These are phyloP conservation scores for Polygonum maritimum DNA, from an alignment of 148 eudicot species.

Conservation along the genomic window DNA sequence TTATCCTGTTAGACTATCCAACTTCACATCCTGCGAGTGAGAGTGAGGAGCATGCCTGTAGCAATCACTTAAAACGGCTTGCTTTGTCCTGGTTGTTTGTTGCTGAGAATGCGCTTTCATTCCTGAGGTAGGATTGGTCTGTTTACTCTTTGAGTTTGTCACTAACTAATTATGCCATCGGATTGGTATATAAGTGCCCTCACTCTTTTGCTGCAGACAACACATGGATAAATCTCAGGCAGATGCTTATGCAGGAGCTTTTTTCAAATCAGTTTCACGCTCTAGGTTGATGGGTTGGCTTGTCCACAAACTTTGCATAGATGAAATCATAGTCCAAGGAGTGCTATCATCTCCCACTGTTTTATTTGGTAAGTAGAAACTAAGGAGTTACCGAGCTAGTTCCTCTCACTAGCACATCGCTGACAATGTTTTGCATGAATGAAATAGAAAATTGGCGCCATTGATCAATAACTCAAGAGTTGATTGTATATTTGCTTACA, in stretches of 20 bases:
- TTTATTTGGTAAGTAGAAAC: slow-evolving; percentile 47
- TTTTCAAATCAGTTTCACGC: slow-evolving; percentile 43
- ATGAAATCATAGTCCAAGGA: slow-evolving; percentile 27
- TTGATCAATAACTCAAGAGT: not conserved
- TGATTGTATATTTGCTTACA: slow-evolving; percentile 16
- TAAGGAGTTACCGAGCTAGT: slow-evolving; percentile 1
- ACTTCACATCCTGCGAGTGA: slow-evolving; percentile 35
- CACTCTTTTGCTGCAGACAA: slow-evolving; percentile 37
- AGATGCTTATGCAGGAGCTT: slow-evolving; percentile 42
- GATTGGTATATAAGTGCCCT: not conserved
- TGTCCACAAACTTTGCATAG: slow-evolving; percentile 22
- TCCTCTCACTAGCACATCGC: not conserved
- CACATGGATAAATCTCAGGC: slow-evolving; percentile 29
- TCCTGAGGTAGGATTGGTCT: slow-evolving; percentile 39
- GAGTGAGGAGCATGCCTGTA: slow-evolving; percentile 31
- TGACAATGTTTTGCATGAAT: not conserved
- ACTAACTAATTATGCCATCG: slow-evolving; percentile 5
- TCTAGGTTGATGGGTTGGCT: slow-evolving; percentile 46
- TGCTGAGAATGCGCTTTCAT: slow-evolving; percentile 53
- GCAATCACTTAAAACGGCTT: slow-evolving; percentile 30
- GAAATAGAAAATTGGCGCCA: not conserved
- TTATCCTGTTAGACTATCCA: slow-evolving; percentile 42
- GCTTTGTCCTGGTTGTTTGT: slow-evolving; percentile 62
- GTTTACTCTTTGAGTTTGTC: not conserved
- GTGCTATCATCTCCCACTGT: slow-evolving; percentile 46